Evolutionary conservation across 495 filamentous ascomycete species (phyloP), one percentile per base, ranked within the genome.

Genomic region (Aspergillus egyptiacus): DNA sequence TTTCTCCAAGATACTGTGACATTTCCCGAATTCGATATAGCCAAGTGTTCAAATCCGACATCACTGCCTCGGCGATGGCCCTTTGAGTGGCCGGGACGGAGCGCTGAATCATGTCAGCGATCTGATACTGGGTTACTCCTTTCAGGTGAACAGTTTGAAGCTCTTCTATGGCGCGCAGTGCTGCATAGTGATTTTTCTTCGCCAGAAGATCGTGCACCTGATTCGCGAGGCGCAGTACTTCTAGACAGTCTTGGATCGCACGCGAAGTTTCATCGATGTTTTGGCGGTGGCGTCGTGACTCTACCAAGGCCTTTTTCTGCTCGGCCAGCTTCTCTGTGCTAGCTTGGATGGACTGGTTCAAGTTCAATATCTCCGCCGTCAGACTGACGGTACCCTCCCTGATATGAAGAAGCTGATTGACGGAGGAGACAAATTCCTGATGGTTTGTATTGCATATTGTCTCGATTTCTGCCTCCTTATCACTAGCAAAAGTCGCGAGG

Each of bases 1-100:
- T 85, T 65, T 97, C 91, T 3, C 93, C 93, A 18, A 99, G 72
- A 46, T 91, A 95, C 51, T 95, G 90, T 0, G 90, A 95, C 27
- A 90, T 94, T 63, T 97, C 94, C 48, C 94, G 82, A 51, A 99
- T 95, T 23, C 87, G 83, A 61, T 83, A 97, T n/a, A 99, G 73
- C 93, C 93, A 99, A 2, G 87, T 96, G 63, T 96, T 97, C 28
- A 99, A 67, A 66, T 99, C 93, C 1, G 81, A 84, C 94, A 96
- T 96, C 48, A 99, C 93, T 2, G 89, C 87, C 57, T 97, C 91
- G 2, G 91, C 89, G 46, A 99, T 95, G 22, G 91, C 81, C 54
- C 84, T 87, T 60, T 96, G 89, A 2, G 90, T 96, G 6, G 89
- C 82, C 5, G 93, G 93, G 3, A 97, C 89, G 0, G 90, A 96